Evolutionary conservation across 345 rosid species (phyloP), one percentile per base, ranked within the genome.

Genomic region (Fremontodendron californicum): DNA sequence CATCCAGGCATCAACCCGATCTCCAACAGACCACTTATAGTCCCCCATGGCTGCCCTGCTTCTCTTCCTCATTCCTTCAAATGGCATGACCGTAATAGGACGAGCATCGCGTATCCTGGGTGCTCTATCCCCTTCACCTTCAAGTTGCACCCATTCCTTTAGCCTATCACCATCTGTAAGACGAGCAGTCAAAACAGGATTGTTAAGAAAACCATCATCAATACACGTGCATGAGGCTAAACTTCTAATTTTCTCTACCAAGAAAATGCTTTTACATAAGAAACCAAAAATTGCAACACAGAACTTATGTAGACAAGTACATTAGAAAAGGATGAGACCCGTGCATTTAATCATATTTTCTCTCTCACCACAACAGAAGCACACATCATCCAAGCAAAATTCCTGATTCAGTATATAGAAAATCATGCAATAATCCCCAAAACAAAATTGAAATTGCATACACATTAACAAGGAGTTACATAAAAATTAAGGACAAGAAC

Each of bases 61-160:
- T 73, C 99, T 92, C 92, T 96, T 96, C 84, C 93, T 92, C 12
- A 96, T 92, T 84, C 96, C 97, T 86, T 96, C 98, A 82, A 80
- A 89, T 66, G 91, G 93, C 83, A 88, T 69, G 65, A 82, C 89
- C 40, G 90, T 87, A 81, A 86, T 60, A 79, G 92, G 93, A 65
- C 94, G 96, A 79, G 96, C 84, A 75, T 76, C 61, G 57, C 99
- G 93, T 84, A 96, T 82, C 80, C 81, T 86, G 1, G 99, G 98
- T 16, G 90, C 87, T 69, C 75, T 73, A 33, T 82, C 86, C 82
- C 81, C 90, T 79, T 90, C 90, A 74, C 86, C 84, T 74, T 78
- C 77, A 76, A 92, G 89, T 15, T 85, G 73, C 78, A 96, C 91
- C 99, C 98, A 96, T 80, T 96, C 99, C 89, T 85, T 85, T 72